These are phyloP conservation scores for Penicillium macrosclerotiorum DNA, from an alignment of 495 filamentous ascomycete species.

Conservation along the genomic window DNA sequence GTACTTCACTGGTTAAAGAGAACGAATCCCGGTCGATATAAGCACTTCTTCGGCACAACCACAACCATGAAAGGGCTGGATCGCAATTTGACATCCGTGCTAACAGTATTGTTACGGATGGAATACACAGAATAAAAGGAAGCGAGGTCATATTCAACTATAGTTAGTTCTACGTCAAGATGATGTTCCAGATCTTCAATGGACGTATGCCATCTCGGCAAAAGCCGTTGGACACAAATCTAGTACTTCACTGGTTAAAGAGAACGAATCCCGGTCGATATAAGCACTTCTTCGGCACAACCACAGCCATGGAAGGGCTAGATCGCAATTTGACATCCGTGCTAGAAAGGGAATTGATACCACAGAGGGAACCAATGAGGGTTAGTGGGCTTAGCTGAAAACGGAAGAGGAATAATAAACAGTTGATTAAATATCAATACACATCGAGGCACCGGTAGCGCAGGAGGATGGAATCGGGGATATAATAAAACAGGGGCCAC, in stretches of 20 bases:
- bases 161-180: background rate
- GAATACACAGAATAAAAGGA: background rate
- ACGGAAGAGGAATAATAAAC: slow-evolving; percentile 18
- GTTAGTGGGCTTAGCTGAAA: background rate
- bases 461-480: slow-evolving; percentile 6
- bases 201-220: slow-evolving; percentile 46
- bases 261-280: slow-evolving; percentile 38
- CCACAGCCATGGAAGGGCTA: slow-evolving; percentile 75
- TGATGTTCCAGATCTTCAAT: slow-evolving; percentile 6
- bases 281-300: slow-evolving; percentile 92
- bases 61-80: slow-evolving; percentile 76
- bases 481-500: slow-evolving; percentile 33
- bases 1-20: slow-evolving; percentile 44
- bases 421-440: slow-evolving; percentile 43
- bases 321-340: slow-evolving; percentile 99
- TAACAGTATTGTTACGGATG: slow-evolving; percentile 27
- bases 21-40: slow-evolving; percentile 43
- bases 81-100: slow-evolving; percentile 99
- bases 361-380: background rate
- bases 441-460: slow-evolving; percentile 21
- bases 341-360: slow-evolving; percentile 44
- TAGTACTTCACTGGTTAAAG: slow-evolving; percentile 48
- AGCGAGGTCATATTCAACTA: slow-evolving; percentile 1
- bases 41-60: slow-evolving; percentile 92
- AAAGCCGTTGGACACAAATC: slow-evolving; percentile 43